Evolutionary conservation across 305 asterid genomes (phyloP), one percentile per base, ranked within the genome.

Genomic region (Caryopteris hybrid): DNA sequence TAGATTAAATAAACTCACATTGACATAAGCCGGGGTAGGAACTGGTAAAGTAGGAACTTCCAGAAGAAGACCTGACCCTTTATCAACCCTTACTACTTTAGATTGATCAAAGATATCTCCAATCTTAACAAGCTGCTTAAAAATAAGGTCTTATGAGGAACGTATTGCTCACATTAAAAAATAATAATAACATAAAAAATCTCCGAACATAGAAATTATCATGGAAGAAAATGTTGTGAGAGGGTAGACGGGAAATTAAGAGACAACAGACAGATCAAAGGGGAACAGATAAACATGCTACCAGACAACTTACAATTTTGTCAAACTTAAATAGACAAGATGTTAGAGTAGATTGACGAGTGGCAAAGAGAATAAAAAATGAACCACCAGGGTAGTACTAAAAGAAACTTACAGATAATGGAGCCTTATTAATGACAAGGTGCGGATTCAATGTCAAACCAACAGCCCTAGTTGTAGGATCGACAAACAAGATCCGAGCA

Each of bases 401-500:
- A 58, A 75, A 50, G 41, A 73, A 45, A 84, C 99, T 91, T 89
- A 94, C 99, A 21, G 84, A 69, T 68, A 92, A 74, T 58, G 97
- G 90, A 68, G 97, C 90, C 77, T 72, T 87, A 80, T 91, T 89
- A 55, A 74, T 73, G 77, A 91, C 90, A 61, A 94, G 87, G 69
- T 82, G 81, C 65, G 96, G 89, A 71, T 86, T 94, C 86, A 94
- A 55, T 20, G 99, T 89, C 76, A 94, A 84, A 39, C 99, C 99
- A 76, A 91, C 86, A 82, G 99, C 96, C 82, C 99, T 85, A 59
- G 90, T 87, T 57, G 90, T 75, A 70, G 99, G 96, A 65, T 94
- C 99, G 69, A 94, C 85, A 79, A 94, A 94, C 79, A 94, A 80
- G 81, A 94, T 88, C 59, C 97, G 95, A 42, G 99, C 96, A 83